phyloP scores from a whole-genome alignment of 2,329 filamentous ascomycete genomes.

The Exophiala alcalophila region DNA sequence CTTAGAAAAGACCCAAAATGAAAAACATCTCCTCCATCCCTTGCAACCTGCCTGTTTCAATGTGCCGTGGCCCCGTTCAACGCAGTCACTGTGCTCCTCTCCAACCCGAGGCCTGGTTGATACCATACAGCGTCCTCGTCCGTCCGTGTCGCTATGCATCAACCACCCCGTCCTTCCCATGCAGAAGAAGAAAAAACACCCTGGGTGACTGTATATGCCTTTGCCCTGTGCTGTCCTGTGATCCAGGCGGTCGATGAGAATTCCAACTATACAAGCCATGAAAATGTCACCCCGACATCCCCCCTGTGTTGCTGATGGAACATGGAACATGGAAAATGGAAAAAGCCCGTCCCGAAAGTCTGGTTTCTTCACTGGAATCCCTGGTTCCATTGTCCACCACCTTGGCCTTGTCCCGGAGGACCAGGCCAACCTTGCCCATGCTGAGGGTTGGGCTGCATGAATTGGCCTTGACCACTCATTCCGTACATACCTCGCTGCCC shows the following conservation, averaged over 20 bases:
- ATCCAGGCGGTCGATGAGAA: constrained; percentile 16
- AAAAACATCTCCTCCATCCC: not conserved
- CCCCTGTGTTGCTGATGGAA: no score
- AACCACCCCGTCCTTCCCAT: constrained; percentile 8
- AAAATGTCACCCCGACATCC: no score
- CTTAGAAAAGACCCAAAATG: constrained; percentile 8
- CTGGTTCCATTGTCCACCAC: constrained; percentile 25
- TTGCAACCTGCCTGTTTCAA: constrained; percentile 3
- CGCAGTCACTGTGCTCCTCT: constrained; percentile 19
- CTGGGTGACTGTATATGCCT: constrained; percentile 15
- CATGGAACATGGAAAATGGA: not conserved
- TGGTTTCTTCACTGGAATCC: constrained; percentile 19
- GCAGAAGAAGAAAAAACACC: constrained; percentile 11
- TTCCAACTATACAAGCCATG: no score
- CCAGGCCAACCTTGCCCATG: constrained; percentile 29
- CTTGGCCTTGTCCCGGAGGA: constrained; percentile 21
- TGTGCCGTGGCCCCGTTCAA: constrained; percentile 6
- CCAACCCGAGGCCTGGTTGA: constrained; percentile 6
- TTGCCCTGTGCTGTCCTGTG: constrained; percentile 25
- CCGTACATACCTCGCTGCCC: constrained; percentile 26
- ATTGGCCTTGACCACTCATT: constrained; percentile 25
- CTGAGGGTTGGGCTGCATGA: constrained; percentile 27
- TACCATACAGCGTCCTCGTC: constrained; percentile 1
- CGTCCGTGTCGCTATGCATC: constrained; percentile 21
- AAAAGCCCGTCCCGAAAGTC: not conserved